Percentiles rank a stretch among this genome's conserved stretches.
These are phyloP conservation scores for Penicillium janthinellum DNA, from an alignment of 2,329 filamentous ascomycete species.

Conservation along the genomic window DNA sequence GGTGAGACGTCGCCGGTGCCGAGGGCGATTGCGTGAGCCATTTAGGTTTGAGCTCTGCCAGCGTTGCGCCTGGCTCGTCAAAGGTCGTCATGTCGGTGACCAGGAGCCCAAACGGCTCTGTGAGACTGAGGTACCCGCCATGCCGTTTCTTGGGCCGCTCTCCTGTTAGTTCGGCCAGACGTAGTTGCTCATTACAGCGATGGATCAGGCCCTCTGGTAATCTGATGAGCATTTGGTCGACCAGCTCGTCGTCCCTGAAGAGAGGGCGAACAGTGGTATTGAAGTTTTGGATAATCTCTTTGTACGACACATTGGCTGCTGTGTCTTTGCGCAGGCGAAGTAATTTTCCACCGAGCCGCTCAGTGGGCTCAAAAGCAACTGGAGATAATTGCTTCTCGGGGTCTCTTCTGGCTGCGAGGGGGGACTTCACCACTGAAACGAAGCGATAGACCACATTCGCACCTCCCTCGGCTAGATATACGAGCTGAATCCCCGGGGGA, in stretches of 20 bases:
- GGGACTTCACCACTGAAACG: constrained; percentile 38
- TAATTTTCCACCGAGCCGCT: constrained; percentile 48
- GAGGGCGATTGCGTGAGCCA: constrained; percentile 77
- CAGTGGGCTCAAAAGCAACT: constrained; percentile 21
- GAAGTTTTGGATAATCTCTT: constrained; percentile 46
- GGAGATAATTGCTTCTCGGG: constrained; percentile 18
- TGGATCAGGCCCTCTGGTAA: constrained; percentile 49
- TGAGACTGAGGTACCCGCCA: constrained; percentile 55
- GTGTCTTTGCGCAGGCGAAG: constrained; percentile 64
- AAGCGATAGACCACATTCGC: constrained; percentile 76
- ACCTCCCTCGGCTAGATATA: constrained; percentile 67
- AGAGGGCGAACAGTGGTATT: constrained; percentile 53
- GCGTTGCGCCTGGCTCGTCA: constrained; percentile 33
- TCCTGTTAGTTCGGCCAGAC: constrained; percentile 47
- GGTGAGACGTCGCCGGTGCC: constrained; percentile 62
- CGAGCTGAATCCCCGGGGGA: constrained; percentile 36
- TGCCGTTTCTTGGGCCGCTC: constrained; percentile 52
- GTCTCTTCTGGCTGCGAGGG: constrained; percentile 31
- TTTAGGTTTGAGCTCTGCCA: constrained; percentile 81
- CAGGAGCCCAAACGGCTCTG: constrained; percentile 65
- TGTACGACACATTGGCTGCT: constrained; percentile 55
- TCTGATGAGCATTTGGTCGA: constrained; percentile 58
- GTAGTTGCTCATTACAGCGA: constrained; percentile 58
- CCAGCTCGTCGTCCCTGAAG: constrained; percentile 57
- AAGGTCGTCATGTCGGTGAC: constrained; percentile 71